Base-by-base conservation (phyloP, 2,329 filamentous ascomycete genomes). In the Juglanconis oblonga region DNA sequence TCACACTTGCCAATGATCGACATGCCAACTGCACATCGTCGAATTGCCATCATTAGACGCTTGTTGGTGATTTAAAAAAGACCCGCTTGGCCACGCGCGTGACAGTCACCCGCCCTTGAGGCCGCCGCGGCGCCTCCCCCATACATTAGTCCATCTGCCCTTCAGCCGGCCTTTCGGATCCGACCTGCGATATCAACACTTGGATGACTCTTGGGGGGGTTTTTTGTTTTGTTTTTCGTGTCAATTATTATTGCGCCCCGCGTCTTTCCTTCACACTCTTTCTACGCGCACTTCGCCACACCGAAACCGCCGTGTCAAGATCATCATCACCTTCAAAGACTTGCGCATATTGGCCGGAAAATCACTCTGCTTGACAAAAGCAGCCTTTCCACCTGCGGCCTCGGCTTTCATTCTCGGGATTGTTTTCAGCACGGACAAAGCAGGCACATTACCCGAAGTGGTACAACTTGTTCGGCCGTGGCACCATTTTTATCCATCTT, bases 1-100 rank as follows among this genome's bases (percentile, higher is more conserved):
- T 62, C 59, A 59, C 32, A 40, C 42, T 52, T 53, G 13, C 53
- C 55, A 53, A 58, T 44, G 59, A 62, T 62, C 59, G 48, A 58
- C 59, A 54, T 57, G 56, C 57, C 48, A 49, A 44, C 45, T 52
- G 58, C 52, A 52, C 47, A 40, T 36, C 31, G 24, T 24, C 24
- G 24, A 24, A 24, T 24, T 24, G 24, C 24, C 52, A 42, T 35
- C 45, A 62, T 57, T 55, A 59, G 59, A 62, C 55, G 47, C 58
- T 38, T 47, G 52, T 49, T 51, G 59, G 51, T 62, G 59, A 59
- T 62, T 62, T 62, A 55, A 58, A 14, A 52, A 31, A 45, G 36
- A 51, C 42, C 52, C 52, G 56, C 59, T 35, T 8, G 55, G 35
- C 56, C 55, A 58, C 49, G 49, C 56, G 56, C 48, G 36, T 51